Base-by-base conservation (phyloP, 2,329 filamentous ascomycete genomes). In the Beauveria brongniartii region DNA sequence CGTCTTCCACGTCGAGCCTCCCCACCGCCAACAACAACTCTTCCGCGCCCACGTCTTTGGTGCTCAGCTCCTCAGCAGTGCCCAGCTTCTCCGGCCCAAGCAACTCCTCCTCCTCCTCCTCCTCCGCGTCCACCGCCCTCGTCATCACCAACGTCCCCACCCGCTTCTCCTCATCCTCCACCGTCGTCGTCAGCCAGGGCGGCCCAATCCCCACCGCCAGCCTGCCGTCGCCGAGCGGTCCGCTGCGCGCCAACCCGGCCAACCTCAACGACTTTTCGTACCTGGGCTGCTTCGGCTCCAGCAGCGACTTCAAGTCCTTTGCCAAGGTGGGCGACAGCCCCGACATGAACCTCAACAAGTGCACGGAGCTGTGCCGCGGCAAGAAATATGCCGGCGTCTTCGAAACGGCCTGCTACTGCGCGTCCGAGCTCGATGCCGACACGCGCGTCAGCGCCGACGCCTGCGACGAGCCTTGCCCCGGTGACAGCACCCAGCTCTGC, bases 321-420 rank as follows among this genome's bases (percentile, higher is more conserved):
- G 56, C 66, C 0, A 57, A 69, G 26, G 64, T 66, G 0, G 63
- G 64, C 0, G 70, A 75, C 4, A 68, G 64, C 10, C 51, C 63
- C 0, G 66, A 69, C 14, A 79, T 80, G 78, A 74, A 75, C 14
- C 69, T 73, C 20, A 67, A 73, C 56, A 65, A 63, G 20, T 81
- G 78, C 57, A 68, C 77, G 12, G 61, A 65, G n/a, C 64, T 67
- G 43, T 81, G 78, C 63, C 57, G 61, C 1, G 70, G 69, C 1
- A 65, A 62, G 43, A 72, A 69, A 20, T 79, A 76, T 60, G 73
- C 74, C 2, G 78, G 75, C 55, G 63, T 78, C 46, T 75, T 71
- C 26, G 68, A 72, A 30, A 75, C 69, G 12, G 69, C 69, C 24
- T 82, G 79, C 66, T 80, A 78, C 69, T 82, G 80, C 61, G 77